These are phyloP conservation scores for Saccharomycopsis microspora DNA, from an alignment of 805 yeast genomes.

Conservation along the genomic window DNA sequence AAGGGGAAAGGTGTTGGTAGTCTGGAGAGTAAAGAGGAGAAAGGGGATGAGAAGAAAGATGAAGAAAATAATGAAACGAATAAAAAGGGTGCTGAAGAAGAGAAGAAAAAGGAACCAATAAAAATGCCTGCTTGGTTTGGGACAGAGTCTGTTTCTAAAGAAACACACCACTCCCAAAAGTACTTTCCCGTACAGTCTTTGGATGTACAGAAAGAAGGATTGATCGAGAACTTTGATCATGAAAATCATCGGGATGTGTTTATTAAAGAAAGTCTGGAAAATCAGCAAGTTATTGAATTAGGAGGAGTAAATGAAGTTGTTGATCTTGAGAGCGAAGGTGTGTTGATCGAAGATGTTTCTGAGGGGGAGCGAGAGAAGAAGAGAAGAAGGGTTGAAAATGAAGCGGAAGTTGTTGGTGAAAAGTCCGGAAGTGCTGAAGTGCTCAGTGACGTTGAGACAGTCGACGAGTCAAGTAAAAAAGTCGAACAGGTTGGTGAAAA, in stretches of 20 bases:
- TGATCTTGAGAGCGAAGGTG: constrained; percentile 7
- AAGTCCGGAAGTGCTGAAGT: neutral
- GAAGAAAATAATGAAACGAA: no score
- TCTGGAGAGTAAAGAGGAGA: no score
- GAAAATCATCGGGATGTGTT: neutral
- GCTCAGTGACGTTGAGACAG: neutral
- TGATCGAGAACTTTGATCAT: constrained; percentile 6
- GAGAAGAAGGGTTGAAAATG: neutral
- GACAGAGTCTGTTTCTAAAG: neutral
- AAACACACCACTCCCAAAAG: neutral
- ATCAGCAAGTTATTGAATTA: constrained; percentile 1
- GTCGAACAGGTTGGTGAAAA: constrained; percentile 8
- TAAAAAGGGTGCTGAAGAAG: no score
- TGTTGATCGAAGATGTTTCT: neutral
- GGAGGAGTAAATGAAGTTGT: constrained; percentile 1
- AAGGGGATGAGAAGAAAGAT: no score
- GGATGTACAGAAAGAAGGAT: neutral
- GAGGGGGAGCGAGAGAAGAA: constrained; percentile 2
- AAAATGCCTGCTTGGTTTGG: constrained; percentile 25
- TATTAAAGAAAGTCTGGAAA: neutral
- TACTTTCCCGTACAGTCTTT: neutral
- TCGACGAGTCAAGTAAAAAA: neutral
- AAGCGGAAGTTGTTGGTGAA: neutral
- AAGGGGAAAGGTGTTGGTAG: no score
- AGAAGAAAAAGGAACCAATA: neutral